These are phyloP conservation scores for Begonia fuchsioides DNA, from an alignment of 306 rosid species.

Conservation along the genomic window DNA sequence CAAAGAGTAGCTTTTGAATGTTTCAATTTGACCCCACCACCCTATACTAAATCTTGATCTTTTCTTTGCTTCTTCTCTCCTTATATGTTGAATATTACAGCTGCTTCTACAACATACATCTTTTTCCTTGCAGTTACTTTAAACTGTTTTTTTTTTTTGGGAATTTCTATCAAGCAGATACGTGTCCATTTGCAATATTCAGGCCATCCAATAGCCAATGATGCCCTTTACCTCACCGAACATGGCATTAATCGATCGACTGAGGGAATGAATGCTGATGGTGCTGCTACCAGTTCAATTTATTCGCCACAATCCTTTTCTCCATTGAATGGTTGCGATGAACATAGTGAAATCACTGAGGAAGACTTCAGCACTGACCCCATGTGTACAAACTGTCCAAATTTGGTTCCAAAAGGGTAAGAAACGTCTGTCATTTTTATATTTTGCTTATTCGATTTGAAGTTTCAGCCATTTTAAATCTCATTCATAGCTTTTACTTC, in stretches of 20 bases:
- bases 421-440: background rate
- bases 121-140: no score
- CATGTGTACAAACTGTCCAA: slow-evolving; percentile 86
- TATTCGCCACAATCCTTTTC: slow-evolving; percentile 19
- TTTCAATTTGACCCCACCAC: no score
- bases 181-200: slow-evolving; percentile 67
- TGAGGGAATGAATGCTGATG: slow-evolving; percentile 39
- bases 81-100: no score
- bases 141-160: background rate
- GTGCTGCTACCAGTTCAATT: slow-evolving; percentile 30
- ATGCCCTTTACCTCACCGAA: slow-evolving; percentile 51
- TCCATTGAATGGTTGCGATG: slow-evolving; percentile 17
- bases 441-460: no score
- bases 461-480: no score
- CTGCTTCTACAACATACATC: no score
- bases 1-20: no score
- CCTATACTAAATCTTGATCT: no score
- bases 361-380: slow-evolving; percentile 55
- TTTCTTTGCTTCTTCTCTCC: no score
- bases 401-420: slow-evolving; percentile 77
- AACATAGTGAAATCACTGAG: slow-evolving; percentile 21
- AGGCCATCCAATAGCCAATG: slow-evolving; percentile 88
- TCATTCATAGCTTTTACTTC: no score
- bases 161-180: slow-evolving; percentile 34
- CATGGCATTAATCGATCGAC: slow-evolving; percentile 23